phyloP scores from a whole-genome alignment of 208 protist genomes.

The Entamoeba moshkovskii region DNA sequence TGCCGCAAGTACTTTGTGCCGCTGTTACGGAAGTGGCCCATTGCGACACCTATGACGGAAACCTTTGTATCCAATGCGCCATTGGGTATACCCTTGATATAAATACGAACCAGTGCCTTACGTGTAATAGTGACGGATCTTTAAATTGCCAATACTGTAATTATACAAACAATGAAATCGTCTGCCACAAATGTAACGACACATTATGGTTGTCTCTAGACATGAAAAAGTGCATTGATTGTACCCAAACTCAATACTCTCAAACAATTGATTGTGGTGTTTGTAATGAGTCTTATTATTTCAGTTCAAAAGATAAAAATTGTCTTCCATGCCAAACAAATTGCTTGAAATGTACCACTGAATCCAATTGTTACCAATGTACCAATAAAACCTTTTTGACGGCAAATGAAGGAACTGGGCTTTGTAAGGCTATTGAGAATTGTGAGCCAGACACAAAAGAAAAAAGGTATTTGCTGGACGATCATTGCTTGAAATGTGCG shows the following conservation, averaged over 20 bases:
- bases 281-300: not conserved
- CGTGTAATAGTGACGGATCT: not conserved
- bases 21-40: not conserved
- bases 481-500: not conserved
- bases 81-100: not conserved
- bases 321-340: not conserved
- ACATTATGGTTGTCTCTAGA: not conserved
- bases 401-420: not conserved
- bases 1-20: not conserved
- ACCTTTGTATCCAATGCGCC: not conserved
- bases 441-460: not conserved
- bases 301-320: not conserved
- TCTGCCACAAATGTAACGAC: not conserved
- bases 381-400: not conserved
- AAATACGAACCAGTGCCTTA: not conserved
- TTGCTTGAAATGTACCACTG: not conserved
- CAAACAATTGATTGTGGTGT: not conserved
- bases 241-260: not conserved
- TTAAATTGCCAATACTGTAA: not conserved
- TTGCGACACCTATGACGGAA: not conserved
- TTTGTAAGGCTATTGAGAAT: not conserved
- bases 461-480: not conserved
- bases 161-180: not conserved
- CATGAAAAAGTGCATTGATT: not conserved
- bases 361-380: not conserved